A percentile compares a stretch with the other conserved stretches of the same genome.
phyloP scores from a whole-genome alignment of 2,329 filamentous ascomycete genomes.

The Penicillium janthinellum region DNA sequence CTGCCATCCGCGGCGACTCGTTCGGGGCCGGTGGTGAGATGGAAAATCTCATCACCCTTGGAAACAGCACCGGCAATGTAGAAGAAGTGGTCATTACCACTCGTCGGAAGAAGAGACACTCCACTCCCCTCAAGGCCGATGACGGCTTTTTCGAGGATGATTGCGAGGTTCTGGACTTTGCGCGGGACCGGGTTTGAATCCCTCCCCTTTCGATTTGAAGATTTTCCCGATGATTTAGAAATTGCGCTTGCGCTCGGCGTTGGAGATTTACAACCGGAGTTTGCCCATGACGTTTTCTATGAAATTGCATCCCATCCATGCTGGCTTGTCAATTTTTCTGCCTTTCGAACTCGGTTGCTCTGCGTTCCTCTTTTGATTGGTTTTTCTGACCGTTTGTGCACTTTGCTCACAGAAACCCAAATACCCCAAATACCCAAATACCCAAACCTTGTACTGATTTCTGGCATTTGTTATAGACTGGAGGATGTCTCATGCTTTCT shows the following conservation, averaged over 20 bases:
- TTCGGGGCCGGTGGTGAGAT: constrained; percentile 44
- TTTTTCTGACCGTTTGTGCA: constrained; percentile 8
- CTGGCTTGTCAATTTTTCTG: constrained; percentile 9
- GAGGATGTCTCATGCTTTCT: constrained; percentile 12
- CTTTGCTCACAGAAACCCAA: constrained; percentile 25
- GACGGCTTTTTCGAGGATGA: constrained; percentile 90
- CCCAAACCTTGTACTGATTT: constrained; percentile 15
- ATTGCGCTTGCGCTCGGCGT: constrained; percentile 19
- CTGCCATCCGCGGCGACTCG: constrained; percentile 31
- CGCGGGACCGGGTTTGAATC: constrained; percentile 58
- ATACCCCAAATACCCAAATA: constrained; percentile 22
- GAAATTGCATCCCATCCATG: constrained; percentile 25
- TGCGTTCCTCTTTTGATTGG: constrained; percentile 1
- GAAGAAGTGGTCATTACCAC: constrained; percentile 84
- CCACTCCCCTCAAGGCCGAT: constrained; percentile 46
- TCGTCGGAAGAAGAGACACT: constrained; percentile 62
- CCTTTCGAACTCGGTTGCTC: background rate
- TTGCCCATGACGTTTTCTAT: constrained; percentile 14
- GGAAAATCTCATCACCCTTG: constrained; percentile 54
- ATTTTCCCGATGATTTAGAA: constrained; percentile 20
- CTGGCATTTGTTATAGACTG: constrained; percentile 24
- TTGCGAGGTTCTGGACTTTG: constrained; percentile 88
- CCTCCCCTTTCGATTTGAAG: constrained; percentile 9
- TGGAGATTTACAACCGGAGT: constrained; percentile 19
- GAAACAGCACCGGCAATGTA: constrained; percentile 58